These are phyloP conservation scores for Blastobotrys apis DNA, from an alignment of 1,139 yeast species.

Conservation along the genomic window DNA sequence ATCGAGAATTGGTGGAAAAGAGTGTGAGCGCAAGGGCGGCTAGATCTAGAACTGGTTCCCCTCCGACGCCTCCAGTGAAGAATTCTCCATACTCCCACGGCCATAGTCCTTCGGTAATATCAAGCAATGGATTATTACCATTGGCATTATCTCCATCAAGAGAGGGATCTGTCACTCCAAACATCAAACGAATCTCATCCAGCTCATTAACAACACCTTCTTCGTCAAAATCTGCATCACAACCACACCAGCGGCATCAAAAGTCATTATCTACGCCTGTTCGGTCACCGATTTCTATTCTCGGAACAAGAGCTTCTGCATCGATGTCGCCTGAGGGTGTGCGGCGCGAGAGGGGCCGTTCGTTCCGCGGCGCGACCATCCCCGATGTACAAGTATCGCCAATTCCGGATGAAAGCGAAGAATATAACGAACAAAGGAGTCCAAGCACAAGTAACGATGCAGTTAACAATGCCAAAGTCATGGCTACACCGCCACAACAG, in stretches of 20 bases:
- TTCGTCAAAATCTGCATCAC: conserved; percentile 10
- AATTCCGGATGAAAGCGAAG: neutral
- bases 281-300: conserved; percentile 1
- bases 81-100: conserved; percentile 4
- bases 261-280: conserved; percentile 19
- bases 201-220: conserved; percentile 7
- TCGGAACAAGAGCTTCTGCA: neutral
- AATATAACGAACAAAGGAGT: neutral
- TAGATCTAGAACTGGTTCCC: conserved; percentile 21
- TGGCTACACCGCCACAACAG: conserved; percentile 8
- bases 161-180: neutral
- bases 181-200: conserved; percentile 5
- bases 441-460: neutral
- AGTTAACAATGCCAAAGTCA: neutral
- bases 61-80: conserved; percentile 14
- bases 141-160: conserved; percentile 26
- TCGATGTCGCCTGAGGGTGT: neutral
- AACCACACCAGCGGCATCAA: conserved; percentile 15
- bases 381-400: neutral
- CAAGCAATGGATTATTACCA: conserved; percentile 24
- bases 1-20: conserved; percentile 27
- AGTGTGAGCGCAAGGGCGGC: conserved; percentile 15
- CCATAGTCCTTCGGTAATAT: conserved; percentile 11
- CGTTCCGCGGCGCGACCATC: conserved; percentile 2
- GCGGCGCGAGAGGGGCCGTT: conserved; percentile 8